Conservation (phyloP, 768 basidiomycete species). For the Suillus fuscotomentosus region DNA sequence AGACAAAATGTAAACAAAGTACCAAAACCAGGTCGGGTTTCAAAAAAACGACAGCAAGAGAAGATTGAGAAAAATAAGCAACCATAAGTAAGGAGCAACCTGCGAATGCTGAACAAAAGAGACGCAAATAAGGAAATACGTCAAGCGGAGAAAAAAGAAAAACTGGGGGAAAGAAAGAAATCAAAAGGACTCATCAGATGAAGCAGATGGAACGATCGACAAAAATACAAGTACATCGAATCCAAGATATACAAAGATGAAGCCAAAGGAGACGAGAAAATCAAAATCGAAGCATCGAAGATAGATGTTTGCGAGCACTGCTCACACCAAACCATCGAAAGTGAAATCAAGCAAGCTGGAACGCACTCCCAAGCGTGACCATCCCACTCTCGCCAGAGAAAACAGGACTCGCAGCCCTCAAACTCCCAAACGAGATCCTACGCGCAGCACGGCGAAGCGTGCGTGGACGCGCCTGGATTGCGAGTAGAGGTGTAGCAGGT, state of each 20-base stretch:
- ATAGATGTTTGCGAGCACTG: neutral
- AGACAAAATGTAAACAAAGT: neutral
- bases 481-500: conserved; percentile 10
- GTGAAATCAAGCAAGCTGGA: conserved; percentile 52
- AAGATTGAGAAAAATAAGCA: neutral
- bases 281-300: conserved; percentile 1
- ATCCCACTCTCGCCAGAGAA: conserved; percentile 31
- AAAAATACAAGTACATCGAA: neutral
- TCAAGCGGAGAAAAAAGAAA: neutral
- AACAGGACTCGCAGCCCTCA: conserved; percentile 39
- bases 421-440: conserved; percentile 66
- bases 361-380: conserved; percentile 63
- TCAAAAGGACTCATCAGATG: neutral
- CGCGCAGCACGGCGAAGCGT: conserved; percentile 39
- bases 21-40: neutral
- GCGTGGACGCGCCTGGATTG: conserved; percentile 17
- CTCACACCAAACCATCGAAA: neutral
- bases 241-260: conserved; percentile 1
- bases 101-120: neutral
- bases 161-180: neutral
- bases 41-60: conserved; percentile 1
- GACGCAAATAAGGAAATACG: neutral
- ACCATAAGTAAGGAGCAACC: conserved; percentile 5
- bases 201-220: neutral
- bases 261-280: neutral